Evolutionary conservation across 2,329 filamentous ascomycete species (phyloP).

Genomic region (Sporothrix euskadiensis): DNA sequence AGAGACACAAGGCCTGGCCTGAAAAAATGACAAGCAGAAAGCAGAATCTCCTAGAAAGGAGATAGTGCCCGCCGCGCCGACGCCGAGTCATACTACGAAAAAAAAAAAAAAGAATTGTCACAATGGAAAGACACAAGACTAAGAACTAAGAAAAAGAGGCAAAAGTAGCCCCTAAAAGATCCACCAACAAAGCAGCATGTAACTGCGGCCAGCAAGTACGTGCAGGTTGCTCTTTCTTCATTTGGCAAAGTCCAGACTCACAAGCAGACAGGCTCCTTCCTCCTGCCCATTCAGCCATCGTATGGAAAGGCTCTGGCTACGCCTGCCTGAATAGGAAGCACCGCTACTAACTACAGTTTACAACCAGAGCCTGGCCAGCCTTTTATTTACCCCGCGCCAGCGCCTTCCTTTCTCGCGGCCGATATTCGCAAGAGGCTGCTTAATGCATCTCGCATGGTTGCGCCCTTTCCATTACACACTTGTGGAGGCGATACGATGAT

Average conservation of each 20-base stretch:
- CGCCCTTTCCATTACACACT: background rate
- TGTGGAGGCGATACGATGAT: background rate
- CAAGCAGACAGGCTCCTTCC: background rate
- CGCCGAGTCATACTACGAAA: constrained; percentile 14
- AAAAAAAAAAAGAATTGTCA: constrained; percentile 19
- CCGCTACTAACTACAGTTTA: background rate
- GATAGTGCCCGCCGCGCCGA: constrained; percentile 11
- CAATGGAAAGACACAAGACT: background rate
- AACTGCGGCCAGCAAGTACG: background rate
- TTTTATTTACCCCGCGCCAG: background rate
- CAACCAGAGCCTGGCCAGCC: background rate
- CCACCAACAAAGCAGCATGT: background rate
- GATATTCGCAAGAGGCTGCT: background rate
- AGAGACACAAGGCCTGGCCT: background rate
- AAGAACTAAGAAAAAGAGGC: background rate
- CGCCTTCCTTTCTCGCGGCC: background rate
- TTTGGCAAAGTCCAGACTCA: background rate
- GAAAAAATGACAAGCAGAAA: background rate
- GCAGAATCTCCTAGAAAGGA: constrained; percentile 22
- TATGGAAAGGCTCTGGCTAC: background rate
- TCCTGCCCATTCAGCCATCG: background rate
- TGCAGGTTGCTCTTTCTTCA: background rate
- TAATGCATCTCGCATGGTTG: background rate
- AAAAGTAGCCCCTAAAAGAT: background rate
- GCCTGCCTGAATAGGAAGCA: constrained; percentile 20